Conservation (phyloP, 2,329 filamentous ascomycete species). For the Aquanectria penicillioides region DNA sequence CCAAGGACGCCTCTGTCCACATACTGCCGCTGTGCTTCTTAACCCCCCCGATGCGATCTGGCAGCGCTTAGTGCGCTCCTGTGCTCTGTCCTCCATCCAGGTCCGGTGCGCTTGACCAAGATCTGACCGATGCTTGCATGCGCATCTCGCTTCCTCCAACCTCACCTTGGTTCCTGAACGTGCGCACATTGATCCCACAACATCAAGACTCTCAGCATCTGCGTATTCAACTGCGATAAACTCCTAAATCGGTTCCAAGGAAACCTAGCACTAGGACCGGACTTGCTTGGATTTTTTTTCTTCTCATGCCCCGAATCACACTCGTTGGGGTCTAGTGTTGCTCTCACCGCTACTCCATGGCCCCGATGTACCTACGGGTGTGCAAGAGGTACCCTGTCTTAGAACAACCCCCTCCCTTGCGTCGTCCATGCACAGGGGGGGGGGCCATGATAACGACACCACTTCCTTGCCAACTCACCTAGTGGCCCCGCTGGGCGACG, state of each 20-base stretch:
- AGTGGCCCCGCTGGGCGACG: conserved; percentile 31
- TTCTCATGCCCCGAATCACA: conserved; percentile 29
- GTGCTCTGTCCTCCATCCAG: conserved; percentile 38
- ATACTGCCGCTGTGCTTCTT: conserved; percentile 40
- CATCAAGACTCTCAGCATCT: conserved; percentile 2
- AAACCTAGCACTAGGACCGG: conserved; percentile 18
- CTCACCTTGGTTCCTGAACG: conserved; percentile 22
- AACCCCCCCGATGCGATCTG: conserved; percentile 43
- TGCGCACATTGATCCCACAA: background rate
- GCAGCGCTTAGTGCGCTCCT: conserved; percentile 44
- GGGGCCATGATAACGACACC: conserved; percentile 39
- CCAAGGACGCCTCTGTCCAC: conserved; percentile 40
- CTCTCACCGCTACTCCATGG: conserved; percentile 41
- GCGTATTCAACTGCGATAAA: background rate
- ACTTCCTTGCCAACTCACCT: conserved; percentile 42
- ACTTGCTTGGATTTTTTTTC: conserved; percentile 18
- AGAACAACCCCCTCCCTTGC: conserved; percentile 37
- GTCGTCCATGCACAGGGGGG: conserved; percentile 36
- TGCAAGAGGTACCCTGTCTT: conserved; percentile 33
- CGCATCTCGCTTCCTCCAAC: conserved; percentile 34
- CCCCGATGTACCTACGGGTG: conserved; percentile 34
- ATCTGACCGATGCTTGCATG: conserved; percentile 43
- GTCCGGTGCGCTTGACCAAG: conserved; percentile 35
- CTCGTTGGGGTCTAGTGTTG: conserved; percentile 40
- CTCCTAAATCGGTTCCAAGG: conserved; percentile 19